Percentiles rank a stretch among this genome's conserved stretches.
Conservation (phyloP, 495 filamentous ascomycete species). For the Pyrenopolyporus hunteri region DNA sequence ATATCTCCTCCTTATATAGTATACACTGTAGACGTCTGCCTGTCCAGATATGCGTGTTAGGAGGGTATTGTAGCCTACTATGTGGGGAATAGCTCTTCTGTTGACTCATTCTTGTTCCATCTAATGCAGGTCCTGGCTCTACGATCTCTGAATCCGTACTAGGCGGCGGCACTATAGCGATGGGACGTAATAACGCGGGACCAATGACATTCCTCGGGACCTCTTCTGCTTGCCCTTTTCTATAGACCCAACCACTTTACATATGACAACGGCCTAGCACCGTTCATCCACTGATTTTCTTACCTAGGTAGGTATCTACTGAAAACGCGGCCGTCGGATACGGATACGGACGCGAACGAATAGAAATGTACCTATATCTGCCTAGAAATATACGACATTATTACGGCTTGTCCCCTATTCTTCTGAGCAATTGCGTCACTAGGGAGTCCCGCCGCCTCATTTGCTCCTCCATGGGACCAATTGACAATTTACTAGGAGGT, state of each 20-base stretch:
- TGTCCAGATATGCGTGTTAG: background rate
- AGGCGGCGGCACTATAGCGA: too few relatives aligned
- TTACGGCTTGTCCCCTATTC: too few relatives aligned
- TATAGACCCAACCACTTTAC: slow-evolving; percentile 23
- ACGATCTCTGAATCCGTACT: background rate
- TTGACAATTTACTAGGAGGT: slow-evolving; percentile 35
- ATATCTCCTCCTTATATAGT: too few relatives aligned
- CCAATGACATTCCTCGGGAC: slow-evolving; percentile 4
- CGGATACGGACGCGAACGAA: too few relatives aligned
- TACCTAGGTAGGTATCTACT: background rate
- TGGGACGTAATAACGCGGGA: background rate
- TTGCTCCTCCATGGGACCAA: slow-evolving; percentile 32
- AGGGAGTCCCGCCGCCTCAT: slow-evolving; percentile 23
- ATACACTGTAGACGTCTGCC: too few relatives aligned
- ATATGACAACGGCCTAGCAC: slow-evolving; percentile 2
- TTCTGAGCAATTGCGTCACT: slow-evolving; percentile 10
- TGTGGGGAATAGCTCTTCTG: slow-evolving; percentile 28
- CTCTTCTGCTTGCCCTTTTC: background rate
- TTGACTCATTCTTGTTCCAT: slow-evolving; percentile 36
- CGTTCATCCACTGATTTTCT: slow-evolving; percentile 12
- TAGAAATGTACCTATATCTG: too few relatives aligned
- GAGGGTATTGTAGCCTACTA: background rate
- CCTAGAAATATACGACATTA: too few relatives aligned
- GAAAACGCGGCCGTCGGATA: too few relatives aligned
- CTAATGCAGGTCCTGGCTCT: slow-evolving; percentile 36